Percentiles rank a stretch among this genome's conserved stretches.
phyloP scores from a whole-genome alignment of 139 green algal species.

The Chlamydomonas incerta region DNA sequence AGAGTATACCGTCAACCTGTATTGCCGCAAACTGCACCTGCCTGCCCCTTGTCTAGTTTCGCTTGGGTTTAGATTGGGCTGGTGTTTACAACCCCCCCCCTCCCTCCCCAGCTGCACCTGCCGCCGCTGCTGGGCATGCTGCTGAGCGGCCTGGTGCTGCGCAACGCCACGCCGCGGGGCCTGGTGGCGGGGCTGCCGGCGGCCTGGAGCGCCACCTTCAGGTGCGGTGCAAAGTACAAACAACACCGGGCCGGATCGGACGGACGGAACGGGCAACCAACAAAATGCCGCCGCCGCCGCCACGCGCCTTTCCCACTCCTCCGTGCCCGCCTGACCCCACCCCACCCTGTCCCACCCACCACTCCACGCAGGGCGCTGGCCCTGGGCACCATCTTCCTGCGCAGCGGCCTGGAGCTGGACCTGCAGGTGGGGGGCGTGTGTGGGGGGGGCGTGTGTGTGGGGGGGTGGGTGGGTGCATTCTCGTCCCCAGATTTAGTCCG shows the following conservation, averaged over 20 bases:
- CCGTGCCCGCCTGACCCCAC: background rate
- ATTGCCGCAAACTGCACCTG: too few relatives aligned
- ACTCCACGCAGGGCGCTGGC: constrained; percentile 41
- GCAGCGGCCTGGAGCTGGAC: constrained; percentile 86
- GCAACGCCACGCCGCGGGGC: constrained; percentile 22
- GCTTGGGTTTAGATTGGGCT: too few relatives aligned
- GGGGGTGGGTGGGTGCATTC: background rate
- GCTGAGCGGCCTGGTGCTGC: constrained; percentile 25
- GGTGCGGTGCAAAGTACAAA: too few relatives aligned
- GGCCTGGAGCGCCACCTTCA: constrained; percentile 36
- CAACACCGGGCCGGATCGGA: too few relatives aligned
- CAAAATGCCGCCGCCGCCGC: too few relatives aligned
- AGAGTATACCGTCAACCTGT: too few relatives aligned
- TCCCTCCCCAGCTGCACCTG: constrained; percentile 21
- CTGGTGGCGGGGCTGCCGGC: constrained; percentile 30
- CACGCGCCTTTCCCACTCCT: background rate
- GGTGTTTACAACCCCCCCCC: too few relatives aligned
- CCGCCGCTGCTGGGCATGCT: constrained; percentile 35
- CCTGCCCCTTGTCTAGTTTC: background rate
- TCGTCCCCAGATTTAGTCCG: too few relatives aligned
- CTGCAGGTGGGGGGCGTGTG: constrained; percentile 60
- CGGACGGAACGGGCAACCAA: too few relatives aligned
- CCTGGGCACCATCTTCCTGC: constrained; percentile 86
- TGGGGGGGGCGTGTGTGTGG: background rate
- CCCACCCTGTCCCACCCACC: background rate